These are phyloP conservation scores for Phialocephala subalpina DNA, from an alignment of 2,329 filamentous ascomycete genomes.

Conservation along the genomic window DNA sequence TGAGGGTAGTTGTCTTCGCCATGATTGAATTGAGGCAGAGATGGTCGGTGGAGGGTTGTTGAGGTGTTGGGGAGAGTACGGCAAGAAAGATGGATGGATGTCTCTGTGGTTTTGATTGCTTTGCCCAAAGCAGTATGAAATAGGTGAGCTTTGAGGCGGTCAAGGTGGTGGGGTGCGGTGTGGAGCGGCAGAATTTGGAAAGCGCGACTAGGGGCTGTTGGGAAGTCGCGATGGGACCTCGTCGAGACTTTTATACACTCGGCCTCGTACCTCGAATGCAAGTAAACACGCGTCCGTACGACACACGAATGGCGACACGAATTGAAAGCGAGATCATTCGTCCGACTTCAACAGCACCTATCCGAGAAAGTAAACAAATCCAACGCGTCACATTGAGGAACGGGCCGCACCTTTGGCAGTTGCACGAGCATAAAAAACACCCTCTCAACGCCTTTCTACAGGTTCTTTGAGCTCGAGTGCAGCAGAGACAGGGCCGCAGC, in stretches of 20 bases:
- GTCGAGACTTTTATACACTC: background rate
- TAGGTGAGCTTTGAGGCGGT: slow-evolving; percentile 17
- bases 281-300: background rate
- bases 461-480: background rate
- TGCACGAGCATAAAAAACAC: background rate
- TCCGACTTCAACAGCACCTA: background rate
- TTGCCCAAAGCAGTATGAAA: slow-evolving; percentile 3
- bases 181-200: slow-evolving; percentile 9
- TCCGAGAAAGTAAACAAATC: background rate
- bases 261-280: background rate
- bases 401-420: slow-evolving; percentile 8
- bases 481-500: background rate
- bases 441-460: background rate
- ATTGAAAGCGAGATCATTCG: background rate
- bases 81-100: background rate
- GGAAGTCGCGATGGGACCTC: background rate
- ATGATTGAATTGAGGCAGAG: slow-evolving; percentile 48
- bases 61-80: background rate
- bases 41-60: slow-evolving; percentile 15
- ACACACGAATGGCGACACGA: background rate
- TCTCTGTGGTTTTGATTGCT: background rate
- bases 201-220: background rate
- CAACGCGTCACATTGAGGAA: slow-evolving; percentile 12
- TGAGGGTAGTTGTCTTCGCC: slow-evolving; percentile 77
- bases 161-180: slow-evolving; percentile 22